phyloP scores from a whole-genome alignment of 2,329 filamentous ascomycete genomes.

The Fusarium goolgardi region DNA sequence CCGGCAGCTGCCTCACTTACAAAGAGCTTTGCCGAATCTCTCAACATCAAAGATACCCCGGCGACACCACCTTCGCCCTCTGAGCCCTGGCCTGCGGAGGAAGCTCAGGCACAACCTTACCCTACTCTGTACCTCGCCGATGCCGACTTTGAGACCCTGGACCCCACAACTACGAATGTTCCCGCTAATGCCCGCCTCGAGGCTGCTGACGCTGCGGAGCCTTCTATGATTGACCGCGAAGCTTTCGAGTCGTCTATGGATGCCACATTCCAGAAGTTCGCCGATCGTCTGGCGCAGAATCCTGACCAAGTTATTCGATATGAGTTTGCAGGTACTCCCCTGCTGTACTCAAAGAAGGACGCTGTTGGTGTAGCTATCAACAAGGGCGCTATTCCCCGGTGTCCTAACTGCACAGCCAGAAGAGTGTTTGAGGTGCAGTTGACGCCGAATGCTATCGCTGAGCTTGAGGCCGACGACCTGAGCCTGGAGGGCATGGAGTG shows the following conservation, averaged over 20 bases:
- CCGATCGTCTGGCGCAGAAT: constrained; percentile 81
- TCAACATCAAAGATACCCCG: constrained; percentile 74
- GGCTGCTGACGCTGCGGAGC: constrained; percentile 55
- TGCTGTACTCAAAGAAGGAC: constrained; percentile 86
- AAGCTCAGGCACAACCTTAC: constrained; percentile 76
- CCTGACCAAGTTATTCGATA: constrained; percentile 86
- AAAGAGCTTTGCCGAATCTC: constrained; percentile 77
- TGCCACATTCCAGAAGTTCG: constrained; percentile 82
- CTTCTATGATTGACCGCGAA: constrained; percentile 70
- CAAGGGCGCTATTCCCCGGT: constrained; percentile 73
- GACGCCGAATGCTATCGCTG: constrained; percentile 87
- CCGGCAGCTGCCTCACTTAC: constrained; percentile 56
- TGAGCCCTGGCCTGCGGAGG: constrained; percentile 80
- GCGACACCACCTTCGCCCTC: constrained; percentile 53
- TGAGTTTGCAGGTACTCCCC: constrained; percentile 76
- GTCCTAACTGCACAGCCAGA: constrained; percentile 77
- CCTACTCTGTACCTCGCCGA: constrained; percentile 83
- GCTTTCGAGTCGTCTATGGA: constrained; percentile 81
- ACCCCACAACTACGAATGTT: constrained; percentile 64
- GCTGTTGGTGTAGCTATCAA: constrained; percentile 74
- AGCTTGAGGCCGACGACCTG: constrained; percentile 82
- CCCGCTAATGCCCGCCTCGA: constrained; percentile 60
- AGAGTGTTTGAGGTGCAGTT: constrained; percentile 93
- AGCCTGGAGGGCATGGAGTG: constrained; percentile 93
- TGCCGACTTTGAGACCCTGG: constrained; percentile 91